These are phyloP conservation scores for Alnus rubra DNA, from an alignment of 306 rosid genomes.

Conservation along the genomic window DNA sequence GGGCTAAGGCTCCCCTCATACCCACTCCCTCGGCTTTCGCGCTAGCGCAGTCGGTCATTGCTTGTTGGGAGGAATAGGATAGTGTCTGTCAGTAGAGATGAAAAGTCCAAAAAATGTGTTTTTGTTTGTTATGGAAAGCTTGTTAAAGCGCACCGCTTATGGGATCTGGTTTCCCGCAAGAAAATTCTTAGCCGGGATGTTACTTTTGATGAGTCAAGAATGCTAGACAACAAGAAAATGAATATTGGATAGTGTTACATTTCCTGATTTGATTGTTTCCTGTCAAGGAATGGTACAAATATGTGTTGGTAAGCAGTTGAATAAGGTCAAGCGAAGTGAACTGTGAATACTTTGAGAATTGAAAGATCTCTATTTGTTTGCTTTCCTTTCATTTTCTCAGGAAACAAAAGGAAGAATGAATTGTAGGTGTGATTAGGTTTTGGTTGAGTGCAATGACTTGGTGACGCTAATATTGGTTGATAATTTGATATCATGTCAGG, in stretches of 20 bases:
- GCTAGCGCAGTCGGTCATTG: too few species aligned
- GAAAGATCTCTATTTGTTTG: neutral
- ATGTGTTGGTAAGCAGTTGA: neutral
- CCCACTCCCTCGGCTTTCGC: too few species aligned
- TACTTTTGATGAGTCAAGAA: too few species aligned
- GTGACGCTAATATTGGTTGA: neutral
- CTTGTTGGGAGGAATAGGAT: too few species aligned
- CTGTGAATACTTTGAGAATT: neutral
- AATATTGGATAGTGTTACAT: neutral
- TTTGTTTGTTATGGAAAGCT: too few species aligned
- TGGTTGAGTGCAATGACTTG: neutral
- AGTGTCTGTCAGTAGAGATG: too few species aligned
- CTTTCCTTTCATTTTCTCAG: neutral
- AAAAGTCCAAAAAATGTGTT: too few species aligned
- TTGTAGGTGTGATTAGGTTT: neutral
- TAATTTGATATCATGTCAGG: constrained; percentile 39
- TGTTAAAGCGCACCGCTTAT: too few species aligned
- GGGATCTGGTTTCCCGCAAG: too few species aligned
- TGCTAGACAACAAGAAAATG: neutral
- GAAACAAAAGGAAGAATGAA: neutral
- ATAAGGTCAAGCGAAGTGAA: neutral
- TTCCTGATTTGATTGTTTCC: neutral
- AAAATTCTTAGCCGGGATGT: too few species aligned
- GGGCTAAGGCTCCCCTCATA: too few species aligned
- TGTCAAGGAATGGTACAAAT: neutral